Percentiles rank a stretch among this genome's conserved stretches.
These are phyloP conservation scores for Hymenoscyphus repandus DNA, from an alignment of 2,329 filamentous ascomycete genomes.

Conservation along the genomic window DNA sequence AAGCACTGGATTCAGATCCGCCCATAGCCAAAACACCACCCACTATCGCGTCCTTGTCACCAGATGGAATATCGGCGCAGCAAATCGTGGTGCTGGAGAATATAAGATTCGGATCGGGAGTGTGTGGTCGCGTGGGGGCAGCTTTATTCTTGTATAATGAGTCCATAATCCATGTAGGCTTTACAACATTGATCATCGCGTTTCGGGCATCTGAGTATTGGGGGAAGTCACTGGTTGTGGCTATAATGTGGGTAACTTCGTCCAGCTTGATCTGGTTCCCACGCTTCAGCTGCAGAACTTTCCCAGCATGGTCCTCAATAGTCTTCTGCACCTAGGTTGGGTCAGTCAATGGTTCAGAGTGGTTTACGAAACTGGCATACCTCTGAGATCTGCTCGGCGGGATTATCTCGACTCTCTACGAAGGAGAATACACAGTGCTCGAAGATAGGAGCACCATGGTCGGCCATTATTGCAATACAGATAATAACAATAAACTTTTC, in stretches of 20 bases:
- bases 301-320: slow-evolving; percentile 31
- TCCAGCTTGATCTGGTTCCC: slow-evolving; percentile 35
- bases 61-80: slow-evolving; percentile 76
- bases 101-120: slow-evolving; percentile 85
- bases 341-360: not conserved
- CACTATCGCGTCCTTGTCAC: slow-evolving; percentile 86
- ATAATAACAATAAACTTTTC: too few relatives aligned
- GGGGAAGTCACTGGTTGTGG: slow-evolving; percentile 85
- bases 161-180: slow-evolving; percentile 69
- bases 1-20: slow-evolving; percentile 67
- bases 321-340: slow-evolving; percentile 20
- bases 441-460: slow-evolving; percentile 18
- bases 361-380: slow-evolving; percentile 13
- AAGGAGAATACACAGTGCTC: slow-evolving; percentile 26
- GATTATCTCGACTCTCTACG: slow-evolving; percentile 22
- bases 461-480: slow-evolving; percentile 10
- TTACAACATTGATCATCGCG: slow-evolving; percentile 78
- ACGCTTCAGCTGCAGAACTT: slow-evolving; percentile 34
- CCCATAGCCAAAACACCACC: slow-evolving; percentile 87
- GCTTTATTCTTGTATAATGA: slow-evolving; percentile 66
- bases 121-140: slow-evolving; percentile 76
- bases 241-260: slow-evolving; percentile 59
- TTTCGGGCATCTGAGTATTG: slow-evolving; percentile 72
- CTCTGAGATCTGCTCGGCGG: slow-evolving; percentile 6
- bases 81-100: slow-evolving; percentile 80